Percentiles rank a stretch among this genome's conserved stretches.
Evolutionary conservation across 2,329 filamentous ascomycete species (phyloP).

Genomic region (Nigrospora sphaerica): DNA sequence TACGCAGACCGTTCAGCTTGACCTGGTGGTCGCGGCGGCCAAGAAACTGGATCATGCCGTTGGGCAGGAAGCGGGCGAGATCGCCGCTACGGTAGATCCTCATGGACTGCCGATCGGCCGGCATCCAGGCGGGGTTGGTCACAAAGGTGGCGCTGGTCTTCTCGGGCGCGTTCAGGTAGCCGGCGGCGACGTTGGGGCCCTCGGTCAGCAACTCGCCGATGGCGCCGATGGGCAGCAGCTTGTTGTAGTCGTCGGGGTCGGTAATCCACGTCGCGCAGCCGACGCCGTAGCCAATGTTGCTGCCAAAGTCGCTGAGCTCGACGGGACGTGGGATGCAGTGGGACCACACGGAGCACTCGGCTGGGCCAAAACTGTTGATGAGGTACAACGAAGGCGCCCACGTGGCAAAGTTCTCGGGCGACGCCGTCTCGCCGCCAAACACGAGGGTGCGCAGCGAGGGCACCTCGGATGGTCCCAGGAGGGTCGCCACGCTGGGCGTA

Average conservation of each 20-base stretch:
- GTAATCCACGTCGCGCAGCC: background rate
- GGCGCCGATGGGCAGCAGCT: background rate
- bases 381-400: slow-evolving; percentile 7
- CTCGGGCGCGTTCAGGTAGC: background rate
- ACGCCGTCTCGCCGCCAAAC: slow-evolving; percentile 22
- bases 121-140: slow-evolving; percentile 22
- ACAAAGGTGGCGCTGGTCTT: background rate
- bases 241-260: background rate
- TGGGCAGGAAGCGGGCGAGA: slow-evolving; percentile 16
- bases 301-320: too few relatives aligned
- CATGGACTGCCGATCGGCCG: slow-evolving; percentile 30
- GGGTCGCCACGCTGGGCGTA: slow-evolving; percentile 12
- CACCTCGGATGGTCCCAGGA: slow-evolving; percentile 11
- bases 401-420: slow-evolving; percentile 7
- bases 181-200: background rate
- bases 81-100: slow-evolving; percentile 26
- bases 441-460: slow-evolving; percentile 10
- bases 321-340: background rate
- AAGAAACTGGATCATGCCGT: slow-evolving; percentile 20
- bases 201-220: background rate
- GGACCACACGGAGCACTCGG: slow-evolving; percentile 2
- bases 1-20: slow-evolving; percentile 38
- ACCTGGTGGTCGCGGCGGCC: slow-evolving; percentile 40
- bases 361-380: slow-evolving; percentile 8
- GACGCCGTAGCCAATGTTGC: background rate